These are phyloP conservation scores for Neoboletus subvelutipes DNA, from an alignment of 768 basidiomycete species.

Conservation along the genomic window DNA sequence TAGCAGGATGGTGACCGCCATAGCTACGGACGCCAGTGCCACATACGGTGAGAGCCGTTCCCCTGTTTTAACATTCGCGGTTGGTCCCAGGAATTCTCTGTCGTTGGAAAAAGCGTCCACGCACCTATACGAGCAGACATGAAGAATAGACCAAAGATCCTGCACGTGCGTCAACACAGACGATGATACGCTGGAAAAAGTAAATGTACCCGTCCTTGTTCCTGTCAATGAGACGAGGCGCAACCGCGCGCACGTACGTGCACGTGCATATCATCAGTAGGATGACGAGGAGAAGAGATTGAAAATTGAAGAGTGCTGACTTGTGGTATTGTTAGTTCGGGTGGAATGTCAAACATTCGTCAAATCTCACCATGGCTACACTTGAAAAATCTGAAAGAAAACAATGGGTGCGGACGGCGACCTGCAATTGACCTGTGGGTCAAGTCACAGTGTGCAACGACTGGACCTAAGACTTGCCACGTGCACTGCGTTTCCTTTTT, in stretches of 20 bases:
- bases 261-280: slow-evolving; percentile 95
- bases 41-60: slow-evolving; percentile 97
- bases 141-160: slow-evolving; percentile 90
- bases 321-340: slow-evolving; percentile 27
- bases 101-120: slow-evolving; percentile 21
- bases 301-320: slow-evolving; percentile 98
- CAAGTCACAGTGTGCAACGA: background rate
- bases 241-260: slow-evolving; percentile 89
- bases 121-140: slow-evolving; percentile 94
- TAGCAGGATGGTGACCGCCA: slow-evolving; percentile 76
- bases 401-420: background rate
- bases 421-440: background rate
- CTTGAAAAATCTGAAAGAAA: background rate
- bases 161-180: slow-evolving; percentile 30
- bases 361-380: slow-evolving; percentile 21
- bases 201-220: slow-evolving; percentile 86
- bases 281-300: slow-evolving; percentile 90
- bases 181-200: background rate
- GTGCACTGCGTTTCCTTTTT: background rate
- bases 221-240: slow-evolving; percentile 86
- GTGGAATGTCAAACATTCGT: background rate
- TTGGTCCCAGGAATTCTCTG: background rate
- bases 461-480: background rate
- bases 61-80: slow-evolving; percentile 46
- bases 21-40: slow-evolving; percentile 85